Base-by-base conservation (phyloP, 129 eudicot genomes). In the Arctium minus region DNA sequence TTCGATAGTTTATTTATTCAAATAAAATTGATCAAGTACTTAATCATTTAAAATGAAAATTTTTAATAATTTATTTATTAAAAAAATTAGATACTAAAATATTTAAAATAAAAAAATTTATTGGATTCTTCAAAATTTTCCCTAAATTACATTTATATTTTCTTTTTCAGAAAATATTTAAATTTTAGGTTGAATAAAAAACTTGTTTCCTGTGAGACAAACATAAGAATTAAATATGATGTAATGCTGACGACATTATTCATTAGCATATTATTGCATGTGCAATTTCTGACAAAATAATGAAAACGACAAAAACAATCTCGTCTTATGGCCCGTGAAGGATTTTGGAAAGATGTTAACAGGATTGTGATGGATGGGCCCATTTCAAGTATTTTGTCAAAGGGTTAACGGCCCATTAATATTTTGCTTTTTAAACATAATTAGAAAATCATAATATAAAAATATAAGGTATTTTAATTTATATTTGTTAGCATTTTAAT, bases 241-340 rank as follows among this genome's bases (percentile, higher is more conserved):
- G 76, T 46, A 32, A 70, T 33, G 11, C 27, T 33, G 83, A 70
- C 48, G 76, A 29, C 42, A 44, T 4, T 31, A 3, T 69, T 70
- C 30, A 79, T 44, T 69, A 12, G 76, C 76, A 79, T 69, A 44
- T 69, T 42, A 79, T 70, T 35, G 68, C 83, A 79, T 79, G 82
- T 79, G 82, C 81, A 68, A 36, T 40, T 30, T 31, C 68, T 79
- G 83, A 79, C 76, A 70, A 69, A 29, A 38, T 44, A 79, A 70
- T 30, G 31, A 67, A 79, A 35, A 79, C 69, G 83, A 79, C 83
- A 79, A 79, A 44, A 70, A 44, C 46, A 42, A 79, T 70, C 69
- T 79, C 69, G 44, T 79, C 56, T 18, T 69, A 48, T 70, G n/a
- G 31, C 83, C 83, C 83, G 83, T 79, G 83, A 79, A 79, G 76